Conservation (phyloP, 768 basidiomycete species). For the Suillus fuscotomentosus region DNA sequence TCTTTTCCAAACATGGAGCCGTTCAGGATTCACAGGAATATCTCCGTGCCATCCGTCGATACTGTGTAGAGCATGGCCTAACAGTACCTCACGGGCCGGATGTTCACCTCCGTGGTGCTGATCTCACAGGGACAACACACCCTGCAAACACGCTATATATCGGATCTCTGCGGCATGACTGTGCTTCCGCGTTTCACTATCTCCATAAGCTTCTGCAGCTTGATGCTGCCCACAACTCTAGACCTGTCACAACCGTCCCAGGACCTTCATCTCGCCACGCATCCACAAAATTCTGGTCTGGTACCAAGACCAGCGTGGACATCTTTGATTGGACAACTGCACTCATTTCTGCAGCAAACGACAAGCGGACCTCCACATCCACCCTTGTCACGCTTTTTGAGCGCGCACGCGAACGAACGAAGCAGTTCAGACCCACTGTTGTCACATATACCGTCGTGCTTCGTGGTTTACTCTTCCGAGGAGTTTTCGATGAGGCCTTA, state of each 20-base stretch:
- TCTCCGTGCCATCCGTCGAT: constrained; percentile 36
- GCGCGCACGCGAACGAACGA: constrained; percentile 25
- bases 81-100: constrained; percentile 21
- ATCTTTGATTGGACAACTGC: constrained; percentile 48
- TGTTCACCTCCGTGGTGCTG: neutral
- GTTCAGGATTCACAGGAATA: constrained; percentile 43
- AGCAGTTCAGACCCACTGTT: constrained; percentile 37
- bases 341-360: constrained; percentile 43
- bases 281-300: constrained; percentile 8
- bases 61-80: constrained; percentile 17
- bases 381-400: constrained; percentile 39
- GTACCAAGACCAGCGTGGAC: constrained; percentile 32
- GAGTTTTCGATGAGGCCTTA: constrained; percentile 39
- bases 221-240: constrained; percentile 16
- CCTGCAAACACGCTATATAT: constrained; percentile 45
- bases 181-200: constrained; percentile 46
- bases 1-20: constrained; percentile 44
- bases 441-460: constrained; percentile 55
- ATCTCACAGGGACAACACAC: constrained; percentile 23
- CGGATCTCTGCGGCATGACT: constrained; percentile 37
- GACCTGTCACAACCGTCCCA: constrained; percentile 1
- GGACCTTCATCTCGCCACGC: neutral
- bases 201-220: constrained; percentile 37
- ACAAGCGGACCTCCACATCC: constrained; percentile 30
- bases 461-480: constrained; percentile 47